Base-by-base conservation (phyloP, 495 filamentous ascomycete genomes). In the Aspergillus coremiiformis region DNA sequence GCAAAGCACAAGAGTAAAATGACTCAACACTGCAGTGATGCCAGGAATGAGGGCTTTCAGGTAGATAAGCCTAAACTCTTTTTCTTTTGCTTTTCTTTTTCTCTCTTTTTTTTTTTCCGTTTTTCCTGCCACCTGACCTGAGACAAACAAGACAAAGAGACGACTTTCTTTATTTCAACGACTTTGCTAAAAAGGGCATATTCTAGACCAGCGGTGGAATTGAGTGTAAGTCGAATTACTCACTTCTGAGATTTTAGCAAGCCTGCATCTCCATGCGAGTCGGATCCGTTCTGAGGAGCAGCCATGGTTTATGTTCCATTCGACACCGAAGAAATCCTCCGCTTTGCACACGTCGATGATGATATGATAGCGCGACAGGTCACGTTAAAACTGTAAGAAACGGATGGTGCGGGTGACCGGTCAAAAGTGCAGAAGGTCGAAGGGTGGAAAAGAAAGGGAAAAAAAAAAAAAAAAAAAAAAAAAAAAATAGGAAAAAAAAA, bases 241-340 rank as follows among this genome's bases (percentile, higher is more conserved):
- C 67, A 78, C 76, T 66, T 73, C 37, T 73, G 75, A 47, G 70
- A 53, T 61, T 76, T 75, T 65, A 51, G 52, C 37, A 81, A 74
- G 56, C 79, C 77, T 27, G 75, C 68, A 37, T 78, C 74, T 39
- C 69, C 69, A 58, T 76, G 70, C 63, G 73, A 71, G 59, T 76
- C 76, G 63, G 69, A 66, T 63, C 68, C 70, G 61, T 68, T 71
- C 57, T 72, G 71, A 65, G 70, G 58, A 68, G 69, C 64, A 63
- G 73, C 70, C 72, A 75, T 75, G 62, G 63, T 57, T 58, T 53
- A 56, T 53, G 59, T 74, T 68, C 72, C 73, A 77, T 77, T 52
- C 66, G 70, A 69, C 47, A 52, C 37, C 58, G 44, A 21, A 39
- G 49, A 52, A 47, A 39, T 46, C 53, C 58, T 55, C 50, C 61